phyloP scores from a whole-genome alignment of 2,329 filamentous ascomycete genomes.

The Aspergillus amoenus region DNA sequence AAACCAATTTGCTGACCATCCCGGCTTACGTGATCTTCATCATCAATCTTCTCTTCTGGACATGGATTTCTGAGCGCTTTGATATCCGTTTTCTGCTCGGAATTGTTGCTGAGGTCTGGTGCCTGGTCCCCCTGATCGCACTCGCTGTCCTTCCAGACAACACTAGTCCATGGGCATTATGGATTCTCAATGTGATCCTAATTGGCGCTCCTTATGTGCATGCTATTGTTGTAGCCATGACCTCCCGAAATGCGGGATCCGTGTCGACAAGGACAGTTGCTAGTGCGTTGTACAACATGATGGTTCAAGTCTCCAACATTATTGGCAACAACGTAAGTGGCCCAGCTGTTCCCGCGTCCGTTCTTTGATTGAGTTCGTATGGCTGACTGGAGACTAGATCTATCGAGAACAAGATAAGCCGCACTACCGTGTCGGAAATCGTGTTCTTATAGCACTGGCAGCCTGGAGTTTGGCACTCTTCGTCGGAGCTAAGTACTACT shows the following conservation, averaged over 20 bases:
- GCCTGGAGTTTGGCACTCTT: slow-evolving; percentile 53
- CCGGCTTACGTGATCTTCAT: slow-evolving; percentile 59
- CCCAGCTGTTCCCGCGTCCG: background rate
- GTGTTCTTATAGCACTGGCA: slow-evolving; percentile 55
- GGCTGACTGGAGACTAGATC: slow-evolving; percentile 40
- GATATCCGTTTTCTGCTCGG: slow-evolving; percentile 57
- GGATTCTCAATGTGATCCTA: slow-evolving; percentile 52
- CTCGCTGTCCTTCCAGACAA: slow-evolving; percentile 50
- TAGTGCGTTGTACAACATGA: slow-evolving; percentile 49
- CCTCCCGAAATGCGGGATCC: slow-evolving; percentile 44
- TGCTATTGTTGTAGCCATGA: slow-evolving; percentile 51
- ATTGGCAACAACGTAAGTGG: slow-evolving; percentile 39
- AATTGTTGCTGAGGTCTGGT: slow-evolving; percentile 54
- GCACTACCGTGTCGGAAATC: slow-evolving; percentile 59
- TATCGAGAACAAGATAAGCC: slow-evolving; percentile 57
- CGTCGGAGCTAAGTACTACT: slow-evolving; percentile 43
- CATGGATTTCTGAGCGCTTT: slow-evolving; percentile 56
- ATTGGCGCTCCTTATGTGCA: slow-evolving; percentile 60
- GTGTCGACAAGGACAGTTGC: slow-evolving; percentile 45
- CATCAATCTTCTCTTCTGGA: slow-evolving; percentile 54
- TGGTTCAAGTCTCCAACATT: slow-evolving; percentile 44
- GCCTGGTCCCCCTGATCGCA: slow-evolving; percentile 52
- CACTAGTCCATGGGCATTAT: slow-evolving; percentile 54
- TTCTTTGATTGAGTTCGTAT: background rate
- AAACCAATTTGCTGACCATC: slow-evolving; percentile 64